Percentiles rank a stretch among this genome's conserved stretches.
Evolutionary conservation across 768 basidiomycete genomes (phyloP).

Genomic region (Lactarius hengduanensis): DNA sequence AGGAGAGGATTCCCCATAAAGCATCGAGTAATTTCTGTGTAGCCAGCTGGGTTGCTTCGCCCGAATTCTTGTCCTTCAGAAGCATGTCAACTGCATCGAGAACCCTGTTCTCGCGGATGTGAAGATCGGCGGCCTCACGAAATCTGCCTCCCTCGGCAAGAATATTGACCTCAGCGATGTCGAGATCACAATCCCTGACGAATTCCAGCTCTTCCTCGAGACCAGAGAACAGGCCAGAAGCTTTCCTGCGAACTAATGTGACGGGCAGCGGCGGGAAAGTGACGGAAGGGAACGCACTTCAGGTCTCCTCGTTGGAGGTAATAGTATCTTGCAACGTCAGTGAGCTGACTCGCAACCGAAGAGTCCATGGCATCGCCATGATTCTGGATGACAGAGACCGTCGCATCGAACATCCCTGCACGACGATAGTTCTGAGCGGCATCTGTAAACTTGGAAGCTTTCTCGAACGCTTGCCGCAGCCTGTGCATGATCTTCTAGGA

Average conservation of each 20-base stretch:
- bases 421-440: conserved; percentile 49
- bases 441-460: conserved; percentile 42
- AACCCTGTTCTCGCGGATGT: conserved; percentile 42
- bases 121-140: conserved; percentile 54
- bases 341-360: conserved; percentile 38
- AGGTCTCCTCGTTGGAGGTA: conserved; percentile 44
- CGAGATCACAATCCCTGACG: conserved; percentile 52
- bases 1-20: conserved; percentile 48
- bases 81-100: conserved; percentile 48
- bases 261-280: background rate
- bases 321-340: conserved; percentile 44
- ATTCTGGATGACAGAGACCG: conserved; percentile 43
- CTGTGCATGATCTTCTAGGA: conserved; percentile 38
- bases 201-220: conserved; percentile 57
- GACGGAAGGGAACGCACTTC: conserved; percentile 33
- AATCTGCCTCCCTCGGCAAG: conserved; percentile 43
- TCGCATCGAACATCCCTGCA: conserved; percentile 49
- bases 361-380: conserved; percentile 37
- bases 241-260: conserved; percentile 40
- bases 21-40: conserved; percentile 43
- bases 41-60: conserved; percentile 38
- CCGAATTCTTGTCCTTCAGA: conserved; percentile 37
- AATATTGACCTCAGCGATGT: conserved; percentile 47
- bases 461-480: conserved; percentile 45
- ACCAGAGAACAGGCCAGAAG: conserved; percentile 46